These are phyloP conservation scores for Glebionis coronaria DNA, from an alignment of 129 eudicot species.

Conservation along the genomic window DNA sequence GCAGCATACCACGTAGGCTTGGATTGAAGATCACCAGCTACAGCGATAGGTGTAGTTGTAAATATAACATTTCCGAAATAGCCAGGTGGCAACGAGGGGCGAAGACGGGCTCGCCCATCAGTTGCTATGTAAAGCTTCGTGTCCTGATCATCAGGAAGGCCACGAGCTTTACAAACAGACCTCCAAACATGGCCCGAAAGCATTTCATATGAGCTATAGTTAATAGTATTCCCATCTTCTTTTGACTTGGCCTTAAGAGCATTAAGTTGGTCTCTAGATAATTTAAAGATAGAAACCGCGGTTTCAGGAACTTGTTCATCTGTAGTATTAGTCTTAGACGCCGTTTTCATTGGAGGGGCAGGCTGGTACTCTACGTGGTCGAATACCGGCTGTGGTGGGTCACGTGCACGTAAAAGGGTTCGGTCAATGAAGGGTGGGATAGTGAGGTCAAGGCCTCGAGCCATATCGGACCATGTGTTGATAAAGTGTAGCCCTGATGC, in stretches of 20 bases:
- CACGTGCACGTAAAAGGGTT: conserved; percentile 63
- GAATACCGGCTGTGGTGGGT: conserved; percentile 58
- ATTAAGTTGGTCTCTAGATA: conserved; percentile 68
- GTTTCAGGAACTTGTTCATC: conserved; percentile 40
- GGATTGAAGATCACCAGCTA: conserved; percentile 60
- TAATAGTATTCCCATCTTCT: conserved; percentile 54
- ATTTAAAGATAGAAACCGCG: conserved; percentile 55
- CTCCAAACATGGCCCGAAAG: conserved; percentile 89
- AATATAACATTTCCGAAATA: conserved; percentile 86
- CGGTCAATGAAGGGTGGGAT: conserved; percentile 70
- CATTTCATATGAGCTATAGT: conserved; percentile 77
- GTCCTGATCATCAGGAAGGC: conserved; percentile 63
- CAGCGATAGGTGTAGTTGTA: conserved; percentile 64
- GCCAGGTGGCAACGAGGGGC: conserved; percentile 65
- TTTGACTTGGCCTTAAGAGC: conserved; percentile 67
- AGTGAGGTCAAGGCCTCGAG: conserved; percentile 68
- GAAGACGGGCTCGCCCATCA: conserved; percentile 72
- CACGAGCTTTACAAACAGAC: conserved; percentile 70
- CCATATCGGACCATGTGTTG: conserved; percentile 85
- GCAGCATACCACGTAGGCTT: conserved; percentile 78
- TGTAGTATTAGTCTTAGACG: conserved; percentile 13
- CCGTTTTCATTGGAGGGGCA: conserved; percentile 53
- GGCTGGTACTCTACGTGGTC: conserved; percentile 74
- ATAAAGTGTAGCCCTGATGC: conserved; percentile 83
- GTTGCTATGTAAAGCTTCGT: conserved; percentile 81